phyloP scores from a whole-genome alignment of 164 flowering plant species.

The Dillenia suffruticosa region DNA sequence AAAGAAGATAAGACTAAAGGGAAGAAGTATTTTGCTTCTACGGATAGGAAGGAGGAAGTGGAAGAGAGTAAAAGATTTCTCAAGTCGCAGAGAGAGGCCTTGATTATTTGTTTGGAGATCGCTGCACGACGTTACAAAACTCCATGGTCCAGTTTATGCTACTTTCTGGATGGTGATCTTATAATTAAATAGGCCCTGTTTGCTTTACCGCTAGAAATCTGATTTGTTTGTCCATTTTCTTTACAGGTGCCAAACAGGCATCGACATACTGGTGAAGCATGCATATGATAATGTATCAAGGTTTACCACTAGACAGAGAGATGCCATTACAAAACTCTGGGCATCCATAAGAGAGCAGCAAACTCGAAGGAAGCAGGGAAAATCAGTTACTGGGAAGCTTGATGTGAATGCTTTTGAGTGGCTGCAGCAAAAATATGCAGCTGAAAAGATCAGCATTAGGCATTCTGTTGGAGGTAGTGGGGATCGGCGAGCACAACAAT shows the following conservation, averaged over 20 bases:
- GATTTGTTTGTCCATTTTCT: neutral
- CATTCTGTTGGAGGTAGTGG: conserved; percentile 81
- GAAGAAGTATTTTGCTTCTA: conserved; percentile 41
- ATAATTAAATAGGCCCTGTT: too few species aligned
- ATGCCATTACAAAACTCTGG: conserved; percentile 86
- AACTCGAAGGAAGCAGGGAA: conserved; percentile 79
- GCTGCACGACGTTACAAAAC: conserved; percentile 77
- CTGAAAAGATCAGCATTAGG: conserved; percentile 86
- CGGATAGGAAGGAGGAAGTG: conserved; percentile 43
- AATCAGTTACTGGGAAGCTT: conserved; percentile 86
- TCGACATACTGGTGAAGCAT: conserved; percentile 86
- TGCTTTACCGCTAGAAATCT: neutral
- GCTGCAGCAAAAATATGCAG: conserved; percentile 53
- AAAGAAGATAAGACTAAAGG: conserved; percentile 46
- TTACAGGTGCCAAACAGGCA: conserved; percentile 89
- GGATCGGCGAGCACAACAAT: conserved; percentile 62
- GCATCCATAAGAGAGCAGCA: conserved; percentile 80
- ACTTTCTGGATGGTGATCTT: neutral
- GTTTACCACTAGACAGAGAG: conserved; percentile 76
- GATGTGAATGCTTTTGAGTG: conserved; percentile 88
- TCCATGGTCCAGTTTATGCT: conserved; percentile 52
- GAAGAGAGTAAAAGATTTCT: conserved; percentile 61
- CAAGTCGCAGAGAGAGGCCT: conserved; percentile 70
- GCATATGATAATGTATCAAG: conserved; percentile 77
- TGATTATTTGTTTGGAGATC: conserved; percentile 74